These are phyloP conservation scores for Pseudomassariella vexata DNA, from an alignment of 2,329 filamentous ascomycete species.

Conservation along the genomic window DNA sequence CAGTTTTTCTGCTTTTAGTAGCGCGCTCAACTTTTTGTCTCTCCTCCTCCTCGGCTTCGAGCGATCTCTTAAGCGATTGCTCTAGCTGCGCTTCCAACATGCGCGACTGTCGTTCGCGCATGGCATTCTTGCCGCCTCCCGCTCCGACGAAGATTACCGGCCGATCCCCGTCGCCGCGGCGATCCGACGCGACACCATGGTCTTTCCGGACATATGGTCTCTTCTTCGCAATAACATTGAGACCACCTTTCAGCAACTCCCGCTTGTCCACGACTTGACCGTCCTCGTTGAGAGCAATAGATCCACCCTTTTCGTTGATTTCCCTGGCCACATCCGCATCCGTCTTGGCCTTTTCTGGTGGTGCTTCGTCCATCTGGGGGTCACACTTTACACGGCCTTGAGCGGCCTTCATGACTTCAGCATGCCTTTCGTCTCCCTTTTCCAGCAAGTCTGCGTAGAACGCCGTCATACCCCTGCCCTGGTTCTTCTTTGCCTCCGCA, in stretches of 20 bases:
- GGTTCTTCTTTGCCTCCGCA: conserved; percentile 57
- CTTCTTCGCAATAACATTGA: conserved; percentile 66
- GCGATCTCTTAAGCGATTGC: conserved; percentile 63
- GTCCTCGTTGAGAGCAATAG: conserved; percentile 71
- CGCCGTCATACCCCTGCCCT: conserved; percentile 65
- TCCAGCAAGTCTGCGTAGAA: conserved; percentile 74
- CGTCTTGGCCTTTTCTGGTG: conserved; percentile 41
- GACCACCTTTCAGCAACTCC: conserved; percentile 68
- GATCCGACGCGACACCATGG: conserved; percentile 19
- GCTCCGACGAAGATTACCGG: conserved; percentile 31
- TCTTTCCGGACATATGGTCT: conserved; percentile 37
- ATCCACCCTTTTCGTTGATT: conserved; percentile 55
- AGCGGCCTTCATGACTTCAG: conserved; percentile 63
- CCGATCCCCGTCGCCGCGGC: conserved; percentile 22
- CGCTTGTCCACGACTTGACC: conserved; percentile 79
- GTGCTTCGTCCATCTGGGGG: conserved; percentile 24
- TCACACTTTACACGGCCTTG: conserved; percentile 45
- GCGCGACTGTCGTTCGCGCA: conserved; percentile 68
- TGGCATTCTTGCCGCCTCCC: conserved; percentile 54
- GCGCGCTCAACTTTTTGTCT: conserved; percentile 55
- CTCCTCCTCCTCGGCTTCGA: conserved; percentile 64
- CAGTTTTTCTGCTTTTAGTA: conserved; percentile 73
- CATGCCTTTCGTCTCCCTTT: conserved; percentile 63
- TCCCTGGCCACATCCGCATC: conserved; percentile 62
- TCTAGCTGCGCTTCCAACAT: conserved; percentile 78